phyloP scores from a whole-genome alignment of 192 early-diverging fungal genomes.

The Backusella tarrabulga region DNA sequence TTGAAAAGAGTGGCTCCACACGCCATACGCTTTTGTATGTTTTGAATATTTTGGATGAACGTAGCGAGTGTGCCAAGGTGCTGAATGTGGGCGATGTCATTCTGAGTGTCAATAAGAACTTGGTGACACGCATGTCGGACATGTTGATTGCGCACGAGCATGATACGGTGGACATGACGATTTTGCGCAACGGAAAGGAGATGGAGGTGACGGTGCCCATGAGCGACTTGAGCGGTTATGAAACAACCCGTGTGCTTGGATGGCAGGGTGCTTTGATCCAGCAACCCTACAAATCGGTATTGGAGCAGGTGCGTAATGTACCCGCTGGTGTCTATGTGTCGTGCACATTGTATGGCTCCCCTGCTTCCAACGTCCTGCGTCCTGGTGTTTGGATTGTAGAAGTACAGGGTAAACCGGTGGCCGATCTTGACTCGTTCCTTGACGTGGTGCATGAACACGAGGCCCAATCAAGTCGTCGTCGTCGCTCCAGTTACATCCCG shows the following conservation, averaged over 20 bases:
- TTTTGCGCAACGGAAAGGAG: conserved; percentile 75
- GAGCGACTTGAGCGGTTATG: conserved; percentile 47
- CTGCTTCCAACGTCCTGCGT: conserved; percentile 55
- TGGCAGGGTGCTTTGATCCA: conserved; percentile 88
- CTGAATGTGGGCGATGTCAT: conserved; percentile 68
- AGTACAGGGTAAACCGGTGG: conserved; percentile 59
- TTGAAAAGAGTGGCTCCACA: conserved; percentile 49
- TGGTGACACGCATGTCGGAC: conserved; percentile 61
- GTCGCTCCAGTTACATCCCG: conserved; percentile 40
- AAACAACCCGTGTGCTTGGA: conserved; percentile 66
- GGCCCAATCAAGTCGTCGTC: conserved; percentile 37
- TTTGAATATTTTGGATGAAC: conserved; percentile 55
- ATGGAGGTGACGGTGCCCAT: conserved; percentile 66
- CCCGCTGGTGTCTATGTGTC: conserved; percentile 67
- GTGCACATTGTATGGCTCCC: conserved; percentile 60
- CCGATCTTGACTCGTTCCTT: conserved; percentile 63
- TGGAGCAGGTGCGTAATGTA: conserved; percentile 62
- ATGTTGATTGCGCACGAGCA: conserved; percentile 48
- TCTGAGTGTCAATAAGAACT: conserved; percentile 62
- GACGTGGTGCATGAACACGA: conserved; percentile 49
- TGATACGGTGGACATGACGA: conserved; percentile 39
- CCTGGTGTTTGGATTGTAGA: conserved; percentile 78
- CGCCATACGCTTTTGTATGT: conserved; percentile 58
- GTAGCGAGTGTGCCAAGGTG: conserved; percentile 50
- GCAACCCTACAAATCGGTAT: conserved; percentile 65